A percentile compares a stretch with the other conserved stretches of the same genome.
Conservation (phyloP, 139 green algal genomes). For the Chlorella sp. region DNA sequence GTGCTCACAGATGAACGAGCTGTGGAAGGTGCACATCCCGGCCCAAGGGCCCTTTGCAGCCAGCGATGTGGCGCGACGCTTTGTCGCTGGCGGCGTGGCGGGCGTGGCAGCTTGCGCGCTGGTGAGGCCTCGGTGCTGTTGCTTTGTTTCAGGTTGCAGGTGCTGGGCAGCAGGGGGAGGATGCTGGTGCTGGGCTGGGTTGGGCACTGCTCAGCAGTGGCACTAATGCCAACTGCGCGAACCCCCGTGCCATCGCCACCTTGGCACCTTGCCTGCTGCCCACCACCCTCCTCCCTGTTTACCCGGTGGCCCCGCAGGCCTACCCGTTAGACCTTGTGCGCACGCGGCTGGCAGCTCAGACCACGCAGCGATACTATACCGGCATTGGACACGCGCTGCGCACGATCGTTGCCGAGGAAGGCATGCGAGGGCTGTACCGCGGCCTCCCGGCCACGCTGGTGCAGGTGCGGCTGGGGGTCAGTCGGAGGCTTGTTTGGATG, state of each 20-base stretch:
- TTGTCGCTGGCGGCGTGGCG: conserved; percentile 79
- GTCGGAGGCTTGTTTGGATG: too few relatives aligned
- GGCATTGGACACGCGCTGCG: conserved; percentile 76
- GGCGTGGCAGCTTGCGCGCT: conserved; percentile 88
- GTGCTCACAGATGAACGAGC: conserved; percentile 32
- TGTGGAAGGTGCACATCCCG: conserved; percentile 44
- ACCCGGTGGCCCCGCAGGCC: conserved; percentile 61
- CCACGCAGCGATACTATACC: conserved; percentile 64
- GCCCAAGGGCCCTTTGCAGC: not conserved
- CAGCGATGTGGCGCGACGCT: conserved; percentile 59
- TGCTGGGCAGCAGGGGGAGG: too few relatives aligned
- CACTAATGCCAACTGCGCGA: too few relatives aligned
- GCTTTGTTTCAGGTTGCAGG: not conserved
- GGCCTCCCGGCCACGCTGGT: conserved; percentile 92
- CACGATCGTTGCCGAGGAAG: conserved; percentile 86
- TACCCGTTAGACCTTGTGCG: conserved; percentile 96
- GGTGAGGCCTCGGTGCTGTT: conserved; percentile 45
- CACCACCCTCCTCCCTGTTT: not conserved
- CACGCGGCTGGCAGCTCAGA: conserved; percentile 87
- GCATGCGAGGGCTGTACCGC: conserved; percentile 87
- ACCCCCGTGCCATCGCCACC: too few relatives aligned
- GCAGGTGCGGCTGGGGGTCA: conserved; percentile 69
- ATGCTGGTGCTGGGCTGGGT: too few relatives aligned
- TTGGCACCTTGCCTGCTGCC: too few relatives aligned
- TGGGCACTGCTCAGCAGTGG: too few relatives aligned